Evolutionary conservation across 164 flowering plant species (phyloP).

Genomic region (Tetrastigma voinierianum): DNA sequence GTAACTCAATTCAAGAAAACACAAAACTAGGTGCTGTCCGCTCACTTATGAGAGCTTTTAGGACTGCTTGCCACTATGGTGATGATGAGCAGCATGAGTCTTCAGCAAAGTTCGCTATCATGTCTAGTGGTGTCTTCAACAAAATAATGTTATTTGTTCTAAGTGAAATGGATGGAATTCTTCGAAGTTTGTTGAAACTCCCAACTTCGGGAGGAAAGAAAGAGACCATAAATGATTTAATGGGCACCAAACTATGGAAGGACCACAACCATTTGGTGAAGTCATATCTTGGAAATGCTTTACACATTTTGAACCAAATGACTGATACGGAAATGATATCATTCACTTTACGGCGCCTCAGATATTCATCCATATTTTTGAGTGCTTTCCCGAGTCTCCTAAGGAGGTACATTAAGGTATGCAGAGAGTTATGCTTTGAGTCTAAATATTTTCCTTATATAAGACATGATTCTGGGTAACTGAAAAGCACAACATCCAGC

Average conservation of each 20-base stretch:
- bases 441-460: background rate
- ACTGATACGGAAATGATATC: constrained; percentile 87
- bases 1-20: constrained; percentile 43
- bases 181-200: constrained; percentile 64
- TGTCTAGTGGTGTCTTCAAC: constrained; percentile 86
- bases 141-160: constrained; percentile 79
- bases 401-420: constrained; percentile 90
- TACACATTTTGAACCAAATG: constrained; percentile 93
- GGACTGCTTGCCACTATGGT: constrained; percentile 89
- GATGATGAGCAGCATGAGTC: constrained; percentile 67
- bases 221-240: constrained; percentile 55
- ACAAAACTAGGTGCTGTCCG: constrained; percentile 62
- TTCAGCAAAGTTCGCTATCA: constrained; percentile 43
- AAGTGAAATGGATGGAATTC: constrained; percentile 81
- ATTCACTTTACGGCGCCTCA: constrained; percentile 74
- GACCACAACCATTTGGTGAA: constrained; percentile 64
- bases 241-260: constrained; percentile 72
- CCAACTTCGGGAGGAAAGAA: constrained; percentile 80
- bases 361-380: constrained; percentile 70
- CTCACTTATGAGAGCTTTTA: constrained; percentile 68
- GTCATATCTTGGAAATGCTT: constrained; percentile 91
- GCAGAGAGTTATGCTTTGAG: constrained; percentile 1
- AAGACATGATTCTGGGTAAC: background rate
- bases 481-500: background rate
- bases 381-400: constrained; percentile 78